A percentile compares a stretch with the other conserved stretches of the same genome.
These are phyloP conservation scores for Leccinum barrowsii DNA, from an alignment of 768 basidiomycete genomes.

Conservation along the genomic window DNA sequence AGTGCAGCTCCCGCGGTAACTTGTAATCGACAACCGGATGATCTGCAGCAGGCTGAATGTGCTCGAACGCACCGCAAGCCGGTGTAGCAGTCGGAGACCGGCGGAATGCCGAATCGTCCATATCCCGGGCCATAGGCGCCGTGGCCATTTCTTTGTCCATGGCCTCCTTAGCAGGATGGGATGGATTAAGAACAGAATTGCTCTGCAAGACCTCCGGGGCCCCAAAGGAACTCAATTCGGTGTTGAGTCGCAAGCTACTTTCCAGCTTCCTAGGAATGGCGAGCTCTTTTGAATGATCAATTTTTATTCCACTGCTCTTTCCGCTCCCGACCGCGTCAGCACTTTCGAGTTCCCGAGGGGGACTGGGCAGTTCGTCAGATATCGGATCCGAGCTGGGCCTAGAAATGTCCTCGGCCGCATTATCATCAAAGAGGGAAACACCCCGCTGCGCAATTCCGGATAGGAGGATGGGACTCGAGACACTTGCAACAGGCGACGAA, in stretches of 20 bases:
- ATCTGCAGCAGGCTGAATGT: conserved; percentile 9
- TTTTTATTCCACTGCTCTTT: conserved; percentile 1
- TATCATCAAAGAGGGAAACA: conserved; percentile 1
- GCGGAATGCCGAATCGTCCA: neutral
- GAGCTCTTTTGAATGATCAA: conserved; percentile 9
- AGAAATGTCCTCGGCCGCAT: conserved; percentile 8
- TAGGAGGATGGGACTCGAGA: conserved; percentile 19
- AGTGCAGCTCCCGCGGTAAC: conserved; percentile 59
- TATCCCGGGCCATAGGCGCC: neutral
- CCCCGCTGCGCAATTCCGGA: neutral
- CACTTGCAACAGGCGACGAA: conserved; percentile 15
- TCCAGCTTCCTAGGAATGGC: neutral
- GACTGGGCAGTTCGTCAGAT: conserved; percentile 15
- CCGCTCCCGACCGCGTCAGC: conserved; percentile 10
- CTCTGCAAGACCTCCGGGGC: neutral
- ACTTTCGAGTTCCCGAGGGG: conserved; percentile 14
- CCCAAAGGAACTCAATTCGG: neutral
- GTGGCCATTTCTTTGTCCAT: conserved; percentile 1
- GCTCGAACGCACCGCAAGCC: conserved; percentile 2
- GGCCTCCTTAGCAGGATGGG: neutral
- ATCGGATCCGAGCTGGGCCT: conserved; percentile 10
- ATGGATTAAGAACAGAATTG: neutral
- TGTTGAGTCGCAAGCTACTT: conserved; percentile 1
- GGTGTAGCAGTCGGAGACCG: neutral
- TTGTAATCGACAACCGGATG: conserved; percentile 49